Evolutionary conservation across 352 stramenopile genomes (phyloP).

Genomic region (Phytophthora capsici): DNA sequence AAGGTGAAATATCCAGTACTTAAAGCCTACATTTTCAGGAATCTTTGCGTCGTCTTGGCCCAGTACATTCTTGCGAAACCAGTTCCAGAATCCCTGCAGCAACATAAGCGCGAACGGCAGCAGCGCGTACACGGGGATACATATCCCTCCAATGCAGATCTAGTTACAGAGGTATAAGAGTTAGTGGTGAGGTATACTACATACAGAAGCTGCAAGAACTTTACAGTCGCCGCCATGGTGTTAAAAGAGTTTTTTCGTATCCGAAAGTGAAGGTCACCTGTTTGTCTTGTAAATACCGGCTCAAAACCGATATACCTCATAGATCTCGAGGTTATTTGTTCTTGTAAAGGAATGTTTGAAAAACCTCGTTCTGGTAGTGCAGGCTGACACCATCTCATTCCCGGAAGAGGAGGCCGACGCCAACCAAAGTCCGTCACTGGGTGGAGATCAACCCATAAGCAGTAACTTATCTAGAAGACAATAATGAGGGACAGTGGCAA

Average conservation of each 20-base stretch:
- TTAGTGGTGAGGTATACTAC: not conserved
- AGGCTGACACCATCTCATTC: constrained; percentile 18
- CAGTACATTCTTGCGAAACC: constrained; percentile 70
- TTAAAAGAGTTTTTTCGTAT: constrained; percentile 2
- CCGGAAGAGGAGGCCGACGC: constrained; percentile 16
- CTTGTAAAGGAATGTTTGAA: constrained; percentile 32
- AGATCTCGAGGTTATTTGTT: constrained; percentile 12
- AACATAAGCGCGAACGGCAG: constrained; percentile 77
- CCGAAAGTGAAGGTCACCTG: not conserved
- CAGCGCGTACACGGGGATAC: constrained; percentile 79
- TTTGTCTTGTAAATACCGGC: not conserved
- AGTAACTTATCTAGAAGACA: constrained; percentile 7
- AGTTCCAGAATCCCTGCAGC: constrained; percentile 72
- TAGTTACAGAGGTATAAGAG: constrained; percentile 15
- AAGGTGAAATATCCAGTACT: too few species aligned
- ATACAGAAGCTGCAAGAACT: not conserved
- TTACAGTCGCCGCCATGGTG: constrained; percentile 46
- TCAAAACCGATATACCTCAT: not conserved
- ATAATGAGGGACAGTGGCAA: constrained; percentile 60
- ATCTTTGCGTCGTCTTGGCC: constrained; percentile 59
- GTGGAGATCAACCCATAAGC: too few species aligned
- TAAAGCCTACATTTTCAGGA: constrained; percentile 47
- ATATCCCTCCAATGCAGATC: constrained; percentile 85
- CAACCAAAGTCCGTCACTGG: constrained; percentile 27
- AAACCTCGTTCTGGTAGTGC: constrained; percentile 30